A percentile compares a stretch with the other conserved stretches of the same genome.
Conservation (phyloP, 1,139 yeast genomes). For the Pichia sp. region DNA sequence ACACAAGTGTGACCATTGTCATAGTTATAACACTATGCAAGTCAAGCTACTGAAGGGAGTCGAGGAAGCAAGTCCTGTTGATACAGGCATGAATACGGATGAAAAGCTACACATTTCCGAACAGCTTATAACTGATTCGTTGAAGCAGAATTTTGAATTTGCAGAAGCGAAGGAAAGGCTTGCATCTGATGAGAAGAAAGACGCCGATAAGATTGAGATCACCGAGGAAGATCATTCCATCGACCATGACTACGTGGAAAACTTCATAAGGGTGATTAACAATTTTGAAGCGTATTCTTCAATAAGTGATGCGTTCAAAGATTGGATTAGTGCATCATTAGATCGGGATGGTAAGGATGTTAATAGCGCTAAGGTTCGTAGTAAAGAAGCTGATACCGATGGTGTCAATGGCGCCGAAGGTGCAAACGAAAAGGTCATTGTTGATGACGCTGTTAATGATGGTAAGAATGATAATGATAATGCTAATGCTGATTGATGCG, state of each 20-base stretch:
- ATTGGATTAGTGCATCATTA: slow-evolving; percentile 29
- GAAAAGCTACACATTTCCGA: slow-evolving; percentile 12
- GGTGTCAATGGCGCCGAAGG: background rate
- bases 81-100: slow-evolving; percentile 1
- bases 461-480: background rate
- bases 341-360: slow-evolving; percentile 7
- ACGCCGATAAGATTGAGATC: slow-evolving; percentile 7
- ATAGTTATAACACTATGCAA: slow-evolving; percentile 81
- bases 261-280: slow-evolving; percentile 31
- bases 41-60: slow-evolving; percentile 40
- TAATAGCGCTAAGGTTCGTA: background rate
- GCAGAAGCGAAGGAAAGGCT: slow-evolving; percentile 18
- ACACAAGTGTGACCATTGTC: slow-evolving; percentile 78
- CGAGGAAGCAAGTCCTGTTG: slow-evolving; percentile 9
- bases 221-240: slow-evolving; percentile 20
- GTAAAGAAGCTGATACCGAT: background rate
- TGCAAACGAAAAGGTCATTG: background rate
- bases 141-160: slow-evolving; percentile 31
- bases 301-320: slow-evolving; percentile 33
- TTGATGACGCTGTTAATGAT: background rate
- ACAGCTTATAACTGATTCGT: slow-evolving; percentile 22
- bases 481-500: background rate
- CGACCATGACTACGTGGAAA: slow-evolving; percentile 28
- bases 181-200: background rate
- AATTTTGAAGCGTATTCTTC: slow-evolving; percentile 32